phyloP scores from a whole-genome alignment of 495 filamentous ascomycete species.

The Cercophora scortea region DNA sequence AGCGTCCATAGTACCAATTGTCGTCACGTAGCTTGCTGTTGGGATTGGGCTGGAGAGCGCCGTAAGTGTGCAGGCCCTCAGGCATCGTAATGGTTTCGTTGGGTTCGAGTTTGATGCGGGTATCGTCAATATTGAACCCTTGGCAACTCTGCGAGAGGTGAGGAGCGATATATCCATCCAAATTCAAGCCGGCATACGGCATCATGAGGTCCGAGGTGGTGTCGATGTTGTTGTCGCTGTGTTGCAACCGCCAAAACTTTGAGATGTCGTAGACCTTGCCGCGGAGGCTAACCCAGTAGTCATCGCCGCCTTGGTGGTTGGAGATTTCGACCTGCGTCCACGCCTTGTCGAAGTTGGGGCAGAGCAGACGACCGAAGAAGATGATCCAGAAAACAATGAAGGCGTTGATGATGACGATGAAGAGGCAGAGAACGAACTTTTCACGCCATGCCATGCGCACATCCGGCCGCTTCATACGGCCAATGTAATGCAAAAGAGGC shows the following conservation, averaged over 20 bases:
- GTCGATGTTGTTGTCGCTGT: conserved; percentile 59
- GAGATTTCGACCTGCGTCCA: conserved; percentile 70
- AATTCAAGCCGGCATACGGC: conserved; percentile 64
- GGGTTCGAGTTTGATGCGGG: conserved; percentile 42
- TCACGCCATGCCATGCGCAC: conserved; percentile 96
- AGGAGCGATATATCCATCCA: conserved; percentile 77
- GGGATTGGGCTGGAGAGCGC: conserved; percentile 45
- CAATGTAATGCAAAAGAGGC: conserved; percentile 66
- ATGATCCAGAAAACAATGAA: conserved; percentile 90
- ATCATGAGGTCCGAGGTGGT: conserved; percentile 62
- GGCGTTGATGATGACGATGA: conserved; percentile 80
- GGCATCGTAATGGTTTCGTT: conserved; percentile 55
- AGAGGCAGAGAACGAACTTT: conserved; percentile 71
- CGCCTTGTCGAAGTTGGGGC: conserved; percentile 85
- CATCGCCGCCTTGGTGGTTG: conserved; percentile 59
- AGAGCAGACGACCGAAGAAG: conserved; percentile 73
- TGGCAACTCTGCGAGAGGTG: conserved; percentile 71
- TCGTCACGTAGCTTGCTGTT: conserved; percentile 49
- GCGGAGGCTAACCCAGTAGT: conserved; percentile 84
- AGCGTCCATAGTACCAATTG: conserved; percentile 68
- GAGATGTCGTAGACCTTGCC: conserved; percentile 89
- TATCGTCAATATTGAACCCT: conserved; percentile 46
- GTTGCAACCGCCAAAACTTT: conserved; percentile 75
- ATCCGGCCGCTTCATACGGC: conserved; percentile 95
- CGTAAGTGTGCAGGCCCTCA: conserved; percentile 53